A percentile compares a stretch with the other conserved stretches of the same genome.
Conservation (phyloP, 1,139 yeast species). For the Zygoascus meyerae region DNA sequence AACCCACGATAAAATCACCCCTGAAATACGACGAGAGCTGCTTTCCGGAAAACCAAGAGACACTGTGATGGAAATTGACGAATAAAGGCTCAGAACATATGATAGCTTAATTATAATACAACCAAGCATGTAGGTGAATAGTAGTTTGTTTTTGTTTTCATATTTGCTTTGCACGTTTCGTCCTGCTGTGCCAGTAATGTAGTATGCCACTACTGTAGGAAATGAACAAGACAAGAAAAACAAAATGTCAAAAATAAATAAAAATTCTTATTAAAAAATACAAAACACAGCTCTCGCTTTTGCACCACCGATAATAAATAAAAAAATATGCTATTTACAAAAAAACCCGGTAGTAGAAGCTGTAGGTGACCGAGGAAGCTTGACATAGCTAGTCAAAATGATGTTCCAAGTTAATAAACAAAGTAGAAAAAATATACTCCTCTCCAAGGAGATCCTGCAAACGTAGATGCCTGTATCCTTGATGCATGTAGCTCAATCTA, state of each 20-base stretch:
- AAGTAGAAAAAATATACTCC: constrained; percentile 68
- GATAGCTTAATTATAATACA: constrained; percentile 7
- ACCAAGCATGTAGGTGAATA: no score
- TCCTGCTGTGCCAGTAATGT: no score
- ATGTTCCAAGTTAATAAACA: constrained; percentile 46
- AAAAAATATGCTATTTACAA: constrained; percentile 9
- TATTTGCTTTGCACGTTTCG: no score
- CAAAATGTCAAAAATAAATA: constrained; percentile 9
- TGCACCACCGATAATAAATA: neutral
- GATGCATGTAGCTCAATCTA: constrained; percentile 51
- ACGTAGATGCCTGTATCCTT: constrained; percentile 78
- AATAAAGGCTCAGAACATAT: constrained; percentile 3
- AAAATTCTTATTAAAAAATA: neutral
- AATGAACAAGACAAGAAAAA: no score
- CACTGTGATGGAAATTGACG: constrained; percentile 18
- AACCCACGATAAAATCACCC: constrained; percentile 82
- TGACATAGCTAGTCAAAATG: neutral
- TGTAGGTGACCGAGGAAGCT: no score
- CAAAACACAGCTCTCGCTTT: no score
- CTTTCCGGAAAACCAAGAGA: constrained; percentile 66
- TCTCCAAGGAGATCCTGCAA: constrained; percentile 75
- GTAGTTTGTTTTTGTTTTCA: no score
- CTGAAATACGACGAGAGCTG: constrained; percentile 90
- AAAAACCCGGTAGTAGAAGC: neutral
- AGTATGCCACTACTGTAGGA: no score